Evolutionary conservation across 1,139 yeast genomes (phyloP).

Genomic region (Kodamaea plutei): DNA sequence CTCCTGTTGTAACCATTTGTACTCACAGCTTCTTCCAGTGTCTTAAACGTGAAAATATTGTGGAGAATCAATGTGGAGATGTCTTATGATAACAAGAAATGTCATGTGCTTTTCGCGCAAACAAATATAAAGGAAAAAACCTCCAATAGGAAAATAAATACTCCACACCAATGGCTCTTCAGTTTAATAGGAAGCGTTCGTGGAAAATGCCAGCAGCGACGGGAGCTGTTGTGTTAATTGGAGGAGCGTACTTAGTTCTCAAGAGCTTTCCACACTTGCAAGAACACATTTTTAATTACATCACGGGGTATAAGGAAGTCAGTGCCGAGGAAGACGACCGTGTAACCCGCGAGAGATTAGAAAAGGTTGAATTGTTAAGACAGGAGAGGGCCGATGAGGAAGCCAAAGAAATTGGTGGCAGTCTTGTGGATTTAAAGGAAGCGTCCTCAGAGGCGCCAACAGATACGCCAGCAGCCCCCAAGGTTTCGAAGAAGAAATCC

Average conservation of each 20-base stretch:
- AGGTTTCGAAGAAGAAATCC: too few species aligned
- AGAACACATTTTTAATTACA: conserved; percentile 20
- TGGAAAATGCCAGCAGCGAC: conserved; percentile 22
- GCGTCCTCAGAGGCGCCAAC: conserved; percentile 9
- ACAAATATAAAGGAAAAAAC: too few species aligned
- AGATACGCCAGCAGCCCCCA: too few species aligned
- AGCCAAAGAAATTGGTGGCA: conserved; percentile 8
- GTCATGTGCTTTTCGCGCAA: too few species aligned
- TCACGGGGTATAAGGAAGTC: conserved; percentile 19
- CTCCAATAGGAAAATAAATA: too few species aligned
- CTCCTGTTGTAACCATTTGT: too few species aligned
- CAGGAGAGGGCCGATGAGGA: conserved; percentile 10
- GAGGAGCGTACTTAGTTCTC: conserved; percentile 42
- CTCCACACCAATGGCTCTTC: conserved; percentile 12
- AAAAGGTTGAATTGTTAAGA: conserved; percentile 20
- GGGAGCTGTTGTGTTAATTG: conserved; percentile 40
- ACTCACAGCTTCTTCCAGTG: too few species aligned
- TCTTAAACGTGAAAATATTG: too few species aligned
- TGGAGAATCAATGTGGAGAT: too few species aligned
- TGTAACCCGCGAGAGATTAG: conserved; percentile 6
- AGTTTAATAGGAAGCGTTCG: conserved; percentile 10
- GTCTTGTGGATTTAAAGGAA: conserved; percentile 13
- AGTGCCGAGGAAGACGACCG: conserved; percentile 14
- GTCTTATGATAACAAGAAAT: too few species aligned
- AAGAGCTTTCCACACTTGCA: conserved; percentile 53